Percentiles rank a stretch among this genome's conserved stretches.
Conservation (phyloP, 306 rosid genomes). For the Inga leiocalycina region DNA sequence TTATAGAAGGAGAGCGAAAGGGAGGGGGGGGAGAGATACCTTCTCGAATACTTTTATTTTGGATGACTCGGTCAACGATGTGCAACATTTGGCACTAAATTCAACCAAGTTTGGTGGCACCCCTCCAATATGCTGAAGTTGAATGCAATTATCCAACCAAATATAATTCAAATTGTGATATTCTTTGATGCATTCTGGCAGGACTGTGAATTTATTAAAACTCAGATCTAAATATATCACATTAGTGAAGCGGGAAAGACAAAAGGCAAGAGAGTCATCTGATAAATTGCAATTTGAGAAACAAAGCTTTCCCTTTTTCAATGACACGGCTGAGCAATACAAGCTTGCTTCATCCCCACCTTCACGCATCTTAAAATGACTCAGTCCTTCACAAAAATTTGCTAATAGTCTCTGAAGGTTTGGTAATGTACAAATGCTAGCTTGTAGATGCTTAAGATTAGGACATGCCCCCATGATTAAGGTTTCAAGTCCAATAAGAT, state of each 20-base stretch:
- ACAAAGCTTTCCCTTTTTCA: not conserved
- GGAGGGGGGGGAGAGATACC: not conserved
- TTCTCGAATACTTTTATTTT: not conserved
- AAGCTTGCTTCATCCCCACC: not conserved
- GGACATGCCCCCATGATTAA: not conserved
- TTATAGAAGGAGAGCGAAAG: not conserved
- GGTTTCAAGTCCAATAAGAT: not conserved
- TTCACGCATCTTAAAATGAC: not conserved
- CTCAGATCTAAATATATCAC: no score
- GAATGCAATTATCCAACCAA: not conserved
- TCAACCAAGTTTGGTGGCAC: not conserved
- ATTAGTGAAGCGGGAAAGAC: no score
- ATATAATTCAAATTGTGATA: no score
- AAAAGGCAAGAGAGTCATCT: not conserved
- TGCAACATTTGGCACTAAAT: not conserved
- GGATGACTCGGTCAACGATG: not conserved
- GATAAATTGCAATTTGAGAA: not conserved
- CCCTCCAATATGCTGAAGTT: not conserved
- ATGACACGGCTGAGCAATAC: not conserved
- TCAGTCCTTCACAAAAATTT: not conserved
- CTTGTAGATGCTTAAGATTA: not conserved
- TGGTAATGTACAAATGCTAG: not conserved
- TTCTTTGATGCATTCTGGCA: no score
- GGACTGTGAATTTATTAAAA: no score
- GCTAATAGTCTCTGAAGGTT: not conserved